A percentile compares a stretch with the other conserved stretches of the same genome.
Conservation (phyloP, 306 rosid genomes). For the Cotoneaster glaucophyllus region DNA sequence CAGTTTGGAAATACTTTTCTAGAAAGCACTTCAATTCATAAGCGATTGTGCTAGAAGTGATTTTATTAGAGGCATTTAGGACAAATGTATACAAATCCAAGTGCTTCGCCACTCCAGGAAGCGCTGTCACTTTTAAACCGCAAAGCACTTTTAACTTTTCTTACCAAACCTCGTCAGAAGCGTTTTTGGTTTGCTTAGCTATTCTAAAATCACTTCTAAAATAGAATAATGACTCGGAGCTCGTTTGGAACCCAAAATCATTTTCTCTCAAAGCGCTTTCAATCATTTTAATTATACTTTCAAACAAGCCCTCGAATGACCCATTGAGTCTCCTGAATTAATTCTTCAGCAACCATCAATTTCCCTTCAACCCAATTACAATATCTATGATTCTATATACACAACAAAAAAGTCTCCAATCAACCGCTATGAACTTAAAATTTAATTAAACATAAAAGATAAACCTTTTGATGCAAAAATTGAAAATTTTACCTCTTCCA, state of each 20-base stretch:
- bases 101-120: background rate
- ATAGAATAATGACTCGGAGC: too few relatives aligned
- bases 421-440: background rate
- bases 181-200: background rate
- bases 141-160: background rate
- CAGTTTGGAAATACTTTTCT: background rate
- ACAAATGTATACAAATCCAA: background rate
- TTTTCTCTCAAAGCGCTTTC: too few relatives aligned
- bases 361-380: background rate
- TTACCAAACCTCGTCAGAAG: background rate
- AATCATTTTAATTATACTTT: too few relatives aligned
- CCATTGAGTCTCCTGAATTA: background rate
- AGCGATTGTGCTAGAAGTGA: background rate
- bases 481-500: constrained; percentile 48
- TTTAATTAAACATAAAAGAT: background rate
- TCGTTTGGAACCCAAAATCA: too few relatives aligned
- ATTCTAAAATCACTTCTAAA: too few relatives aligned
- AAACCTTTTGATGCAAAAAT: background rate
- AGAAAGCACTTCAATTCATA: background rate
- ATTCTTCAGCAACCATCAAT: background rate
- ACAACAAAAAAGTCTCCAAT: background rate
- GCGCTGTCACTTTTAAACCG: background rate
- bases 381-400: background rate
- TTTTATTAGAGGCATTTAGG: too few relatives aligned
- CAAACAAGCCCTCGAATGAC: too few relatives aligned